phyloP scores from a whole-genome alignment of 768 basidiomycete species.

The Chlorophyllum brunneum region DNA sequence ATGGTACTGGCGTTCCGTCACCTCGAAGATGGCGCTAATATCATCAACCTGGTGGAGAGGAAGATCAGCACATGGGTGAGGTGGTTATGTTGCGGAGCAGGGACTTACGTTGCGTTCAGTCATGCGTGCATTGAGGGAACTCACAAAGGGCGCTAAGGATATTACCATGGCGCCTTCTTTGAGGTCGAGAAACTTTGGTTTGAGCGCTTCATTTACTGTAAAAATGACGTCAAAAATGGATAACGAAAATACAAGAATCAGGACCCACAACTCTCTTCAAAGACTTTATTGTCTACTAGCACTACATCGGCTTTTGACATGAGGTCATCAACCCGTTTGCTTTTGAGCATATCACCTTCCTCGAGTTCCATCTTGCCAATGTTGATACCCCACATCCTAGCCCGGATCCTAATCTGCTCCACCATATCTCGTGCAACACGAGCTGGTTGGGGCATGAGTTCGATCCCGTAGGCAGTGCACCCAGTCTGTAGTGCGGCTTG shows the following conservation, averaged over 20 bases:
- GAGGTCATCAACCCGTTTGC: slow-evolving; percentile 60
- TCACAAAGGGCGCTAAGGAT: slow-evolving; percentile 83
- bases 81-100: not conserved
- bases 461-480: slow-evolving; percentile 73
- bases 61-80: not conserved
- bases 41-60: slow-evolving; percentile 54
- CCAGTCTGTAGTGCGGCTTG: slow-evolving; percentile 82
- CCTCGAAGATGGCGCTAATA: slow-evolving; percentile 79
- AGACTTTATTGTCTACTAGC: slow-evolving; percentile 86
- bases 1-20: slow-evolving; percentile 61
- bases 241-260: not conserved
- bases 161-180: slow-evolving; percentile 91
- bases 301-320: slow-evolving; percentile 86
- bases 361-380: slow-evolving; percentile 75
- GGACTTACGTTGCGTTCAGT: slow-evolving; percentile 75
- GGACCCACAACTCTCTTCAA: slow-evolving; percentile 64
- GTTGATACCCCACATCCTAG: slow-evolving; percentile 87
- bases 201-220: slow-evolving; percentile 81
- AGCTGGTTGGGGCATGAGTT: slow-evolving; percentile 75
- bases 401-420: slow-evolving; percentile 69
- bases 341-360: slow-evolving; percentile 82
- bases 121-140: slow-evolving; percentile 65
- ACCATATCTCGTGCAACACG: slow-evolving; percentile 75
- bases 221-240: slow-evolving; percentile 10
- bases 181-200: slow-evolving; percentile 89